Evolutionary conservation across 805 yeast genomes (phyloP).

Genomic region (Pichia manshurica): DNA sequence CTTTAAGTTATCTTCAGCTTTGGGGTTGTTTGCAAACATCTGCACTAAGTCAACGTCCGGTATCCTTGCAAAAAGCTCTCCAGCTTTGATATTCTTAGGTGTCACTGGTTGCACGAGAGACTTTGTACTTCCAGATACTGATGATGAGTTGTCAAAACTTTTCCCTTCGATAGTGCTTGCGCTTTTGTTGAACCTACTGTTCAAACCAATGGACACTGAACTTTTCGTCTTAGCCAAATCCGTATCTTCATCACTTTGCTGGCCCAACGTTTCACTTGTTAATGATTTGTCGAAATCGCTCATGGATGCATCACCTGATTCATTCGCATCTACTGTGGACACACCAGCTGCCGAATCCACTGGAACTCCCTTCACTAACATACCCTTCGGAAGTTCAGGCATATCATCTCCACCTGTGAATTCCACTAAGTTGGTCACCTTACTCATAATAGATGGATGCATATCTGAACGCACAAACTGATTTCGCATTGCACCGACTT

Average conservation of each 20-base stretch:
- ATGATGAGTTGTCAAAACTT: neutral
- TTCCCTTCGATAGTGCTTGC: neutral
- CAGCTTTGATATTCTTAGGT: neutral
- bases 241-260: neutral
- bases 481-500: constrained; percentile 19
- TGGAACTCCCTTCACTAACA: neutral
- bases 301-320: neutral
- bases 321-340: neutral
- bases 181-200: neutral
- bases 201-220: neutral
- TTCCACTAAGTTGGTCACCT: constrained; percentile 3
- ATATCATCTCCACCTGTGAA: constrained; percentile 20
- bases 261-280: neutral
- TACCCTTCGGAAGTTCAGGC: neutral
- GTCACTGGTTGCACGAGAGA: neutral
- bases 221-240: neutral
- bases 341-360: neutral
- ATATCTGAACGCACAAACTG: constrained; percentile 19
- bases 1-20: constrained; percentile 33
- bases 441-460: constrained; percentile 10
- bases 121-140: neutral
- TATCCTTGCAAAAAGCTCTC: constrained; percentile 1
- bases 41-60: constrained; percentile 7
- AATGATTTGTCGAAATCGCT: neutral
- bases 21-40: constrained; percentile 1